Evolutionary conservation across 2,329 filamentous ascomycete genomes (phyloP).

Genomic region (Ophiostoma pallidulum): DNA sequence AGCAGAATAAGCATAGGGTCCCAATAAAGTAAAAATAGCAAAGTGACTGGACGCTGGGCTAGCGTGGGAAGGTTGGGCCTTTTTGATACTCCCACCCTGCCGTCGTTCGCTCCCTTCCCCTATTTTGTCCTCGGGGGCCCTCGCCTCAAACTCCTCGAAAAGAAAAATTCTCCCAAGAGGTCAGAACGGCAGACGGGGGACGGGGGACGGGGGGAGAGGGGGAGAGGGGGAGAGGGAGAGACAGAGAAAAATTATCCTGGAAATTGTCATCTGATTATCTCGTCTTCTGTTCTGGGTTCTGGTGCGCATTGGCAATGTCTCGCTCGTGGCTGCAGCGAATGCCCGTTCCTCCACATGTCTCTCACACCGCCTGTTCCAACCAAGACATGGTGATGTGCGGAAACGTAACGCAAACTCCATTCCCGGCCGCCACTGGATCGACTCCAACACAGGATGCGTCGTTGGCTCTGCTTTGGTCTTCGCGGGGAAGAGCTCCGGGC

Average conservation of each 20-base stretch:
- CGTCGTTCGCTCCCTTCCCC: not conserved
- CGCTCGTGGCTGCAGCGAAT: too few relatives aligned
- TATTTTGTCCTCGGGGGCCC: not conserved
- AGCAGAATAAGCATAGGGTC: too few relatives aligned
- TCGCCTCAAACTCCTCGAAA: slow-evolving; percentile 2
- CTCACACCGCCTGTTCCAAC: slow-evolving; percentile 9
- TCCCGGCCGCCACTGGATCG: not conserved
- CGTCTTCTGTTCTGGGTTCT: too few relatives aligned
- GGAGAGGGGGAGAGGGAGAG: too few relatives aligned
- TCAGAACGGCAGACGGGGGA: too few relatives aligned
- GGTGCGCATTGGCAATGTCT: too few relatives aligned
- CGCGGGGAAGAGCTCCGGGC: slow-evolving; percentile 11
- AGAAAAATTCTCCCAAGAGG: not conserved
- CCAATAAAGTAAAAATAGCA: slow-evolving; percentile 4
- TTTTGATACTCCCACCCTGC: not conserved
- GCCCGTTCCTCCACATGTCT: not conserved
- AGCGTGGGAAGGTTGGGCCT: not conserved
- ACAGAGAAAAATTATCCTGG: too few relatives aligned
- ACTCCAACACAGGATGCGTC: not conserved
- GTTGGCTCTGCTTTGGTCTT: not conserved
- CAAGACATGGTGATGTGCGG: not conserved
- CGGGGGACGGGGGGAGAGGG: too few relatives aligned
- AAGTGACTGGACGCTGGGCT: not conserved
- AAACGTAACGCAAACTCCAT: slow-evolving; percentile 6
- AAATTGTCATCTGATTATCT: too few relatives aligned